These are phyloP conservation scores for Xylaria sp. DNA, from an alignment of 2,329 filamentous ascomycete genomes.

Conservation along the genomic window DNA sequence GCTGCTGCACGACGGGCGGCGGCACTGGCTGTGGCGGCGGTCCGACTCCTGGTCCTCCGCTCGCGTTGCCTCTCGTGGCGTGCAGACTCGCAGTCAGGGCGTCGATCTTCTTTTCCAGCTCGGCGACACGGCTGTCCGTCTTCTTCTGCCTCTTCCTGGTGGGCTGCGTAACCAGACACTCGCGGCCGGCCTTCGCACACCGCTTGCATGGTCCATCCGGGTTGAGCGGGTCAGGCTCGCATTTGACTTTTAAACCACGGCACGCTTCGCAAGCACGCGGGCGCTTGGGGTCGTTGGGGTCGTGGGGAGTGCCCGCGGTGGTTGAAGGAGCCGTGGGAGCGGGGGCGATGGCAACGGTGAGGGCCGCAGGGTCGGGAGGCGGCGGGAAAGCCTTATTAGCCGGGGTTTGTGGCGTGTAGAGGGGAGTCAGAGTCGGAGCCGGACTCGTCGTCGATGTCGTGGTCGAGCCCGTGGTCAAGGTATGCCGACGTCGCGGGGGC, in stretches of 20 bases:
- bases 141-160: conserved; percentile 88
- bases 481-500: conserved; percentile 18
- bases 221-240: conserved; percentile 76
- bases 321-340: conserved; percentile 4
- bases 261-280: conserved; percentile 80
- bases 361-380: not conserved
- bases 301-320: conserved; percentile 39
- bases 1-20: not conserved
- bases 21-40: conserved; percentile 9
- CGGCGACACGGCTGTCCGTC: conserved; percentile 87
- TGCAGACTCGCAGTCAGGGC: conserved; percentile 83
- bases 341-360: conserved; percentile 36
- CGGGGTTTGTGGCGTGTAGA: conserved; percentile 44
- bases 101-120: conserved; percentile 93
- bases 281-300: conserved; percentile 68
- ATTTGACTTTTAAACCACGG: conserved; percentile 82
- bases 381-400: conserved; percentile 32
- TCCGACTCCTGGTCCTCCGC: conserved; percentile 31
- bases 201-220: conserved; percentile 75
- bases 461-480: not conserved
- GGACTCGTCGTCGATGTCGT: not conserved
- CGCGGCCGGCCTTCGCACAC: conserved; percentile 82
- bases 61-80: conserved; percentile 57
- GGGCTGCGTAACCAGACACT: conserved; percentile 80
- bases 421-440: not conserved